Percentiles rank a stretch among this genome's conserved stretches.
Conservation (phyloP, 768 basidiomycete genomes). For the Auricularia sp. region DNA sequence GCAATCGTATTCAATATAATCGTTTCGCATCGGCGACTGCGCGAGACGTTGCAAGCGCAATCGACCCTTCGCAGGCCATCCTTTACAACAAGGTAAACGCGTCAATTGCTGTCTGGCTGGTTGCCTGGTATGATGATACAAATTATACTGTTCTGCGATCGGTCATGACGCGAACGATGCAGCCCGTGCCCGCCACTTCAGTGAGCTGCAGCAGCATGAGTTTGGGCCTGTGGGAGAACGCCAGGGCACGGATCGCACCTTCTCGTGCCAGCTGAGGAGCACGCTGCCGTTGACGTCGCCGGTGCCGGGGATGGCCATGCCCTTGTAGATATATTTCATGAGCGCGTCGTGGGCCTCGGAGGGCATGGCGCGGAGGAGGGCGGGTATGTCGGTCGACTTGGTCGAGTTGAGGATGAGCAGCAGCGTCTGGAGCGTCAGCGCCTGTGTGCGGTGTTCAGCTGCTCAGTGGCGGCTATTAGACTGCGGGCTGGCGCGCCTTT, state of each 20-base stretch:
- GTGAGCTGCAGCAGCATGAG: slow-evolving; percentile 49
- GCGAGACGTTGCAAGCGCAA: no score
- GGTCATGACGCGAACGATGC: slow-evolving; percentile 82
- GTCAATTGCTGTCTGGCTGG: no score
- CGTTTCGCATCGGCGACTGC: no score
- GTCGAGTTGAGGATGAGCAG: slow-evolving; percentile 90
- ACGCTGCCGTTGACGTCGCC: slow-evolving; percentile 58
- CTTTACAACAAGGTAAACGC: no score
- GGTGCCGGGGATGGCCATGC: slow-evolving; percentile 62
- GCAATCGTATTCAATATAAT: no score
- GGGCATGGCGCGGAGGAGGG: slow-evolving; percentile 60
- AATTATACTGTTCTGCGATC: slow-evolving; percentile 48
- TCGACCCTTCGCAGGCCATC: no score
- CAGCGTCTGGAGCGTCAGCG: slow-evolving; percentile 66
- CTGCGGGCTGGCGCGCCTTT: slow-evolving; percentile 48
- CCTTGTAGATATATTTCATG: slow-evolving; percentile 98
- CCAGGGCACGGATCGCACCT: slow-evolving; percentile 41
- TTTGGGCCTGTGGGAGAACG: background rate
- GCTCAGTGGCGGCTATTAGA: background rate
- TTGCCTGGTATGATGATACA: background rate
- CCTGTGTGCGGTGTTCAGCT: slow-evolving; percentile 30
- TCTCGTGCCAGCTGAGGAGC: slow-evolving; percentile 88
- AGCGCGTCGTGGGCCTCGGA: slow-evolving; percentile 76
- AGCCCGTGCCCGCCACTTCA: slow-evolving; percentile 87
- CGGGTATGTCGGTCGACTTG: slow-evolving; percentile 75